A percentile compares a stretch with the other conserved stretches of the same genome.
These are phyloP conservation scores for Cutaneotrichosporon mucoides DNA, from an alignment of 1,284 basidiomycete genomes.

Conservation along the genomic window DNA sequence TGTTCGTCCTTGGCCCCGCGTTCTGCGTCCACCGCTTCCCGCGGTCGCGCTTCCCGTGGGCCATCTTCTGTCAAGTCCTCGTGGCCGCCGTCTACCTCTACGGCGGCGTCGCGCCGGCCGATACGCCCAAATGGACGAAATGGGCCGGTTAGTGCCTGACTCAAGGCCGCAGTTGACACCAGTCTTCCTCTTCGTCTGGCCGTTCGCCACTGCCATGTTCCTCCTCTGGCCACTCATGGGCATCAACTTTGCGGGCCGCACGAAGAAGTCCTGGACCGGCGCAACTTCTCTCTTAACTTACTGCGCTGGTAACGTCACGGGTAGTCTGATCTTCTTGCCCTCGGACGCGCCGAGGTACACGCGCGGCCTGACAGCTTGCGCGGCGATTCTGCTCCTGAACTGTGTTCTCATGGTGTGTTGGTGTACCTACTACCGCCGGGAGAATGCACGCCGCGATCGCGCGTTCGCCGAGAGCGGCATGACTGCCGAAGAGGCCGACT, in stretches of 20 bases:
- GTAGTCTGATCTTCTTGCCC: conserved; percentile 16
- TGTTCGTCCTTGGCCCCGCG: conserved; percentile 17
- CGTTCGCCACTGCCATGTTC: conserved; percentile 24
- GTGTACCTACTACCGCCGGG: conserved; percentile 8
- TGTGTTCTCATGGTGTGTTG: conserved; percentile 4
- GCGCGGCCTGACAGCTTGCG: conserved; percentile 19
- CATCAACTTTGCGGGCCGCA: conserved; percentile 30
- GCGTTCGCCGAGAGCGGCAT: not conserved
- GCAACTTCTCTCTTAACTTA: conserved; percentile 21
- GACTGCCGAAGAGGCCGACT: conserved; percentile 1
- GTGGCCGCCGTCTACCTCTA: conserved; percentile 23
- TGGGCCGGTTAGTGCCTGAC: too few species aligned
- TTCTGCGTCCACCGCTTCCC: conserved; percentile 16
- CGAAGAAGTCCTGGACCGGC: conserved; percentile 28
- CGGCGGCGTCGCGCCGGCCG: conserved; percentile 18
- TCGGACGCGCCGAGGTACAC: conserved; percentile 23
- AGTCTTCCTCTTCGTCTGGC: conserved; percentile 17
- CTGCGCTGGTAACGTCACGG: conserved; percentile 16
- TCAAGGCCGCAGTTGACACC: too few species aligned
- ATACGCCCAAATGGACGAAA: conserved; percentile 21
- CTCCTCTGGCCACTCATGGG: conserved; percentile 29
- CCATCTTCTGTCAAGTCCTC: conserved; percentile 13
- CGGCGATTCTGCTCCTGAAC: conserved; percentile 15
- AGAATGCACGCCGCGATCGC: conserved; percentile 7
- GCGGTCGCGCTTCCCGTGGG: conserved; percentile 22